phyloP scores from a whole-genome alignment of 2,329 filamentous ascomycete genomes.

The Penicillium sp. region DNA sequence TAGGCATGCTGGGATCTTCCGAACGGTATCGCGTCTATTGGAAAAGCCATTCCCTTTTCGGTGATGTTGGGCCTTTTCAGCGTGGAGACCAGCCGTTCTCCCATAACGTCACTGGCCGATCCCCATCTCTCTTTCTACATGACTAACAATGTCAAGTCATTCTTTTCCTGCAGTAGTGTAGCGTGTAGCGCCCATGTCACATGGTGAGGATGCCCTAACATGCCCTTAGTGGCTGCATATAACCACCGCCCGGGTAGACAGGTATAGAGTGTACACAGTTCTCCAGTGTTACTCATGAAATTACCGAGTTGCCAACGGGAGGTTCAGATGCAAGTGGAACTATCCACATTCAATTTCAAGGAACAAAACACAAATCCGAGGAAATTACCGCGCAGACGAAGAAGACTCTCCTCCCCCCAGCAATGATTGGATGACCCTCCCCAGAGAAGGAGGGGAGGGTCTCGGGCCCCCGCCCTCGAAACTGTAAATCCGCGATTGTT shows the following conservation, averaged over 20 bases:
- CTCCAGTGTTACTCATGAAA: too few species aligned
- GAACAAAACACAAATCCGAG: constrained; percentile 2
- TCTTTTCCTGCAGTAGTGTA: neutral
- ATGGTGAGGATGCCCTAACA: neutral
- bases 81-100: neutral
- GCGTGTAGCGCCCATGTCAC: constrained; percentile 2
- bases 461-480: constrained; percentile 19
- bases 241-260: too few species aligned
- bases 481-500: constrained; percentile 18
- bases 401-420: too few species aligned
- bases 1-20: neutral
- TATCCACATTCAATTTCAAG: constrained; percentile 20
- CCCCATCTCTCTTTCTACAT: neutral
- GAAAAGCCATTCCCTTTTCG: neutral
- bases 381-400: constrained; percentile 12
- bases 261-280: too few species aligned
- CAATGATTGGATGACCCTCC: constrained; percentile 10
- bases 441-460: constrained; percentile 5
- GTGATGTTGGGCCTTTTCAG: neutral
- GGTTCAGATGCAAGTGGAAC: constrained; percentile 7
- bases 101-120: neutral
- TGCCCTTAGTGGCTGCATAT: too few species aligned
- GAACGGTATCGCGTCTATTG: constrained; percentile 8
- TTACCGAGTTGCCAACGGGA: too few species aligned
- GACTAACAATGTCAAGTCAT: neutral